Percentiles rank a stretch among this genome's conserved stretches.
phyloP scores from a whole-genome alignment of 116 monocot species.

The Iris pallida region DNA sequence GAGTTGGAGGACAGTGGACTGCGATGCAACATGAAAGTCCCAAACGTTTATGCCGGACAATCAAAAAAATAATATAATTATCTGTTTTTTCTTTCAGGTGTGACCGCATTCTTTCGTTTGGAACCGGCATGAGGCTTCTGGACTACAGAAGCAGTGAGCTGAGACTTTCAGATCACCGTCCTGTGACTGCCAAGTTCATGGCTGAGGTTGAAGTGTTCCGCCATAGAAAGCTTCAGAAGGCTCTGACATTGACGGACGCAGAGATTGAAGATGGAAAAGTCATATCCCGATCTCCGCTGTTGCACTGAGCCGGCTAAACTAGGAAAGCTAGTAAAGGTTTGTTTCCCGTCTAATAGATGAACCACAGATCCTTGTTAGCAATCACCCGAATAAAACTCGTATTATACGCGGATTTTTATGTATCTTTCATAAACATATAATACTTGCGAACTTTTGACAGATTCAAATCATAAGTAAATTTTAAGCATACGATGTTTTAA shows the following conservation, averaged over 20 bases:
- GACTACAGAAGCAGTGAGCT: slow-evolving; percentile 45
- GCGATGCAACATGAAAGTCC: too few species aligned
- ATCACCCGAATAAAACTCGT: too few species aligned
- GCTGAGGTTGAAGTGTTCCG: slow-evolving; percentile 59
- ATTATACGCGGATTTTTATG: too few species aligned
- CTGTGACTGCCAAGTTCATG: slow-evolving; percentile 46
- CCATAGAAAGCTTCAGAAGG: slow-evolving; percentile 55
- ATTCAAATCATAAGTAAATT: too few species aligned
- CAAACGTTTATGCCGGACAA: too few species aligned
- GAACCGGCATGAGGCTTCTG: slow-evolving; percentile 46
- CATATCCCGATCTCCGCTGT: slow-evolving; percentile 25
- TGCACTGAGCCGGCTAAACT: slow-evolving; percentile 2
- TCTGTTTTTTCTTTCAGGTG: slow-evolving; percentile 38
- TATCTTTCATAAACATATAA: too few species aligned
- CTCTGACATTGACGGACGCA: slow-evolving; percentile 58
- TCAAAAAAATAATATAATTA: too few species aligned
- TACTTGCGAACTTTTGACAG: too few species aligned
- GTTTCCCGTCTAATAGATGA: neutral
- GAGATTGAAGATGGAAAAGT: slow-evolving; percentile 49
- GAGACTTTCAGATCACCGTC: slow-evolving; percentile 64
- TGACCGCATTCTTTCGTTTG: slow-evolving; percentile 52
- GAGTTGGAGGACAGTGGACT: too few species aligned
- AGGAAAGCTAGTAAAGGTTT: slow-evolving; percentile 3
- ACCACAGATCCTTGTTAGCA: too few species aligned
- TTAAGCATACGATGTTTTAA: too few species aligned